A percentile compares a stretch with the other conserved stretches of the same genome.
Evolutionary conservation across 805 yeast species (phyloP).

Genomic region (Metschnikowia amazonensis): DNA sequence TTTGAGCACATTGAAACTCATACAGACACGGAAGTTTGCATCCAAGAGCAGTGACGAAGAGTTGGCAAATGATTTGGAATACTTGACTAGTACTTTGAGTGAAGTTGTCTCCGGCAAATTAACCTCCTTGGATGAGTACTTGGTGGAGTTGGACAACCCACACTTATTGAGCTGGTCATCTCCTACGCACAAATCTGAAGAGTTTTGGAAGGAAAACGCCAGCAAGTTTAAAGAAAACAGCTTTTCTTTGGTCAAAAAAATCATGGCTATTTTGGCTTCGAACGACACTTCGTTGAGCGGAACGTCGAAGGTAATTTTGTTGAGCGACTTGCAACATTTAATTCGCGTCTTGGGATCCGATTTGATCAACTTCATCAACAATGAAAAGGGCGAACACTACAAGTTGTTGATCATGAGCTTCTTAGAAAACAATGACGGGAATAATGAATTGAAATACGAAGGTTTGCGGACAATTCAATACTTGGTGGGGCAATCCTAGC

Average conservation of each 20-base stretch:
- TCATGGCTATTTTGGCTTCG: slow-evolving; percentile 49
- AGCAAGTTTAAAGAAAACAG: slow-evolving; percentile 70
- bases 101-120: slow-evolving; percentile 66
- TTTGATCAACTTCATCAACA: slow-evolving; percentile 33
- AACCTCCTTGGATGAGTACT: slow-evolving; percentile 90
- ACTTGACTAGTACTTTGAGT: slow-evolving; percentile 56
- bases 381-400: slow-evolving; percentile 48
- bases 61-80: slow-evolving; percentile 64
- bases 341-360: slow-evolving; percentile 40
- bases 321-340: slow-evolving; percentile 42
- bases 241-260: slow-evolving; percentile 65
- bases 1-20: slow-evolving; percentile 58
- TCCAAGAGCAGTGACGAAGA: slow-evolving; percentile 69
- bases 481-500: slow-evolving; percentile 66
- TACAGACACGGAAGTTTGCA: slow-evolving; percentile 87
- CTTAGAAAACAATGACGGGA: slow-evolving; percentile 62
- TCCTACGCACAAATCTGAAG: slow-evolving; percentile 85
- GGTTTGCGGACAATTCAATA: slow-evolving; percentile 95
- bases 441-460: slow-evolving; percentile 87
- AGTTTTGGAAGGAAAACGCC: slow-evolving; percentile 87
- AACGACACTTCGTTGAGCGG: slow-evolving; percentile 20
- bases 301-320: slow-evolving; percentile 32
- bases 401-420: slow-evolving; percentile 82
- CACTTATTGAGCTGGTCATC: slow-evolving; percentile 70
- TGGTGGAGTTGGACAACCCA: slow-evolving; percentile 76